A percentile compares a stretch with the other conserved stretches of the same genome.
phyloP scores from a whole-genome alignment of 805 yeast species.

The Ogataea trehalophila region DNA sequence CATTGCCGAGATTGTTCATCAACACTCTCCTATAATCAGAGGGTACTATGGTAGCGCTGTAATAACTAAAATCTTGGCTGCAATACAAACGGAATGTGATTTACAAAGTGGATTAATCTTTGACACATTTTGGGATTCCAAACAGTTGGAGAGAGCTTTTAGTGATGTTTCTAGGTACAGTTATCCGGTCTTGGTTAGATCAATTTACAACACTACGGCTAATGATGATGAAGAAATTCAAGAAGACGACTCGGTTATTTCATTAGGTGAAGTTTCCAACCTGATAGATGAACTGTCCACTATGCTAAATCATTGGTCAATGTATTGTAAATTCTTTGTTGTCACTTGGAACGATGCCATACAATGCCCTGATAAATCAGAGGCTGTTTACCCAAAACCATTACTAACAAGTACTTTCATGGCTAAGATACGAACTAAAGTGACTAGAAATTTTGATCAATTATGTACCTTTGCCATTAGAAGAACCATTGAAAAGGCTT shows the following conservation, averaged over 20 bases:
- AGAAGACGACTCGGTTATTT: conserved; percentile 26
- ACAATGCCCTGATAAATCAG: conserved; percentile 19
- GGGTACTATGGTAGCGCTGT: conserved; percentile 64
- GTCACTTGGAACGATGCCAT: conserved; percentile 56
- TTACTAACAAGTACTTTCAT: conserved; percentile 50
- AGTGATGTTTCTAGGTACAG: conserved; percentile 53
- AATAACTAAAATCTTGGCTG: conserved; percentile 61
- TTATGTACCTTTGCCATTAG: conserved; percentile 64
- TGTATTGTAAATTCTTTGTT: conserved; percentile 69
- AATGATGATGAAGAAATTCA: conserved; percentile 24
- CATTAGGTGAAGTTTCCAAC: conserved; percentile 64
- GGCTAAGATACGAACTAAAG: conserved; percentile 46
- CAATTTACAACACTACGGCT: conserved; percentile 27
- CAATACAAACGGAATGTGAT: conserved; percentile 84
- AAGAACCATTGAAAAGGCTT: conserved; percentile 76
- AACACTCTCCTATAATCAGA: conserved; percentile 76
- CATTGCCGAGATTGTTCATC: conserved; percentile 77
- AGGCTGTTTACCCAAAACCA: conserved; percentile 44
- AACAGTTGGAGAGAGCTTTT: conserved; percentile 51
- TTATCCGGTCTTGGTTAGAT: conserved; percentile 41
- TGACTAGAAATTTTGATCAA: conserved; percentile 59
- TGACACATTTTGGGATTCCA: conserved; percentile 78
- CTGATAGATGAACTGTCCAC: conserved; percentile 65
- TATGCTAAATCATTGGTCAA: conserved; percentile 81
- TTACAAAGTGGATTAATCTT: conserved; percentile 85